Evolutionary conservation across 2,329 filamentous ascomycete species (phyloP).

Genomic region (Neofusicoccum ribis): DNA sequence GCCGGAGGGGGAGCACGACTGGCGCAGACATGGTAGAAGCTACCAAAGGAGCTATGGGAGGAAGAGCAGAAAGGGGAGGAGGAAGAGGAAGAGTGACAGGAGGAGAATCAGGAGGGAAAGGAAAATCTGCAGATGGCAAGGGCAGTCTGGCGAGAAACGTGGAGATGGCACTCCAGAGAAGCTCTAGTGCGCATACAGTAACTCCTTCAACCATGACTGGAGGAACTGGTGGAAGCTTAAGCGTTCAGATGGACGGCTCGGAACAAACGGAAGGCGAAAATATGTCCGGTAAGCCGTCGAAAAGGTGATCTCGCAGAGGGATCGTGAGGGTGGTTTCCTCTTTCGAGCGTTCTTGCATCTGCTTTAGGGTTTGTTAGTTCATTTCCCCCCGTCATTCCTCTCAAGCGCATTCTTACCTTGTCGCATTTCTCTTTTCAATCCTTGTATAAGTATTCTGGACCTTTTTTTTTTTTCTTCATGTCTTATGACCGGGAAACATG

Average conservation of each 20-base stretch:
- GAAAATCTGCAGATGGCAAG: background rate
- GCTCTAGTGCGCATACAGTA: background rate
- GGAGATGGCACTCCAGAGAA: background rate
- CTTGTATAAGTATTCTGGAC: background rate
- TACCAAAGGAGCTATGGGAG: too few species aligned
- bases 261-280: background rate
- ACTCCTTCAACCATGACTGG: background rate
- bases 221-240: background rate
- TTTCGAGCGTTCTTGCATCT: background rate
- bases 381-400: background rate
- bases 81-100: background rate
- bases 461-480: background rate
- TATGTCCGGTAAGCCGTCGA: background rate
- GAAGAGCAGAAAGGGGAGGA: background rate
- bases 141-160: background rate
- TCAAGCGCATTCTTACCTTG: background rate
- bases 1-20: background rate
- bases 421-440: background rate
- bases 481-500: background rate
- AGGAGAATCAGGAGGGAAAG: background rate
- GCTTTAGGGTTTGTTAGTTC: background rate
- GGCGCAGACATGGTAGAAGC: background rate
- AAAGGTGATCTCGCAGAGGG: background rate
- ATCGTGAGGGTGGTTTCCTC: background rate
- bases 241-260: background rate